Percentiles rank a stretch among this genome's conserved stretches.
Conservation (phyloP, 768 basidiomycete species). For the Mycena polygramma region DNA sequence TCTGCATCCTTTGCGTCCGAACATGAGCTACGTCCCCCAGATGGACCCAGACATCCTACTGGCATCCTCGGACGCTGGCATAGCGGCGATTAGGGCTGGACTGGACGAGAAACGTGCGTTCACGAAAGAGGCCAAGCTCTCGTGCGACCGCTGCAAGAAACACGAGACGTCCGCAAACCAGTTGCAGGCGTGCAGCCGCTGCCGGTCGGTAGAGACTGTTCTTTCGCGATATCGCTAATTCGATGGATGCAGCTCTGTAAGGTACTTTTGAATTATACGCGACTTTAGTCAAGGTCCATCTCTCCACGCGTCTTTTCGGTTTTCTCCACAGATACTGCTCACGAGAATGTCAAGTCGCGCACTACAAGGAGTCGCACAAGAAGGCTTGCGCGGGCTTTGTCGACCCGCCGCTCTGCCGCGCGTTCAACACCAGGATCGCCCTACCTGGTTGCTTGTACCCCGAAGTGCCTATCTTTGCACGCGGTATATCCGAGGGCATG, state of each 20-base stretch:
- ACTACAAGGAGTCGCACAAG: constrained; percentile 30
- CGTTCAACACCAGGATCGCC: constrained; percentile 25
- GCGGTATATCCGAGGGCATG: constrained; percentile 22
- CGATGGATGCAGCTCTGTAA: constrained; percentile 18
- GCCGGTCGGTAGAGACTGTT: constrained; percentile 12
- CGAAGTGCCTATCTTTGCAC: constrained; percentile 23
- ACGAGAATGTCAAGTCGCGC: constrained; percentile 31
- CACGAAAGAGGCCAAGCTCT: constrained; percentile 26
- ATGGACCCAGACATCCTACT: not conserved
- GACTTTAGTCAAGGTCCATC: not conserved
- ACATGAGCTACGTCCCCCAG: constrained; percentile 10
- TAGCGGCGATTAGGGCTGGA: constrained; percentile 19
- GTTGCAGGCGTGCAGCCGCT: constrained; percentile 30
- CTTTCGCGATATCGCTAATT: not conserved
- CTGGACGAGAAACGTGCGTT: constrained; percentile 24
- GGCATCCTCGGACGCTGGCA: constrained; percentile 5
- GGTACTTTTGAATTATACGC: constrained; percentile 4
- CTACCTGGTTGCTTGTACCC: constrained; percentile 29
- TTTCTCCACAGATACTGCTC: constrained; percentile 27
- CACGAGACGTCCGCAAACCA: constrained; percentile 23
- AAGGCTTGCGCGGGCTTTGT: constrained; percentile 25
- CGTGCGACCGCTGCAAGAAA: constrained; percentile 22
- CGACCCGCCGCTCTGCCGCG: constrained; percentile 33
- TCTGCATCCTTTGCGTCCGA: not conserved
- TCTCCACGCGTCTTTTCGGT: not conserved